A percentile compares a stretch with the other conserved stretches of the same genome.
These are phyloP conservation scores for Rubroboletus pulcherrimus DNA, from an alignment of 768 basidiomycete species.

Conservation along the genomic window DNA sequence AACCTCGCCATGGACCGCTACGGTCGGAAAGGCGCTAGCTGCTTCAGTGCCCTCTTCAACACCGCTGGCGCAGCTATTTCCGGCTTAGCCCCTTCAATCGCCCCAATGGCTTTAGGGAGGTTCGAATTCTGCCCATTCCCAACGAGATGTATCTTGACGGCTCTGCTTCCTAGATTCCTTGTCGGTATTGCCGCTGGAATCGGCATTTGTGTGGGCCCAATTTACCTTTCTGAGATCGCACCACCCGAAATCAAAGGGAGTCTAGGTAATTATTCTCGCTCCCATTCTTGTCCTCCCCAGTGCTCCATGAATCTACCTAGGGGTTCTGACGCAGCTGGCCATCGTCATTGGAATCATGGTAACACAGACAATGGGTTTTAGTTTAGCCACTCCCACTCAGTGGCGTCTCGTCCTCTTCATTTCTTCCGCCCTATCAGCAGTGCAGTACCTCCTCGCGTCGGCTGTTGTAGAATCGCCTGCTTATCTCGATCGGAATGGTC, in stretches of 20 bases:
- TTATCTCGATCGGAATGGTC: slow-evolving; percentile 54
- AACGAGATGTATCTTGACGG: not conserved
- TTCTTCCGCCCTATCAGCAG: slow-evolving; percentile 51
- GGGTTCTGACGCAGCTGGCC: slow-evolving; percentile 75
- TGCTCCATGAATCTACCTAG: slow-evolving; percentile 32
- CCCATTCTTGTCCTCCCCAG: not conserved
- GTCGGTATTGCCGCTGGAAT: slow-evolving; percentile 71
- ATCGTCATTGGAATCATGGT: slow-evolving; percentile 85
- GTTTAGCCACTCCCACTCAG: slow-evolving; percentile 57
- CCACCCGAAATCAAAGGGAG: slow-evolving; percentile 72
- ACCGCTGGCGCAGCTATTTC: slow-evolving; percentile 63
- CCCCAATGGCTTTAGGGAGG: slow-evolving; percentile 63
- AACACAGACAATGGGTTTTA: slow-evolving; percentile 76
- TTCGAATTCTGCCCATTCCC: slow-evolving; percentile 26
- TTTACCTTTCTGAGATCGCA: slow-evolving; percentile 83
- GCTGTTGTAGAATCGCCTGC: slow-evolving; percentile 68
- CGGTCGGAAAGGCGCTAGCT: slow-evolving; percentile 68
- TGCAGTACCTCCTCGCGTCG: slow-evolving; percentile 54
- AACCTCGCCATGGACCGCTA: slow-evolving; percentile 64
- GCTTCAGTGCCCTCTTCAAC: slow-evolving; percentile 53
- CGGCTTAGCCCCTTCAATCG: slow-evolving; percentile 54
- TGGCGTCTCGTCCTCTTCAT: slow-evolving; percentile 73
- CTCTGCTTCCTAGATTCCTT: slow-evolving; percentile 42
- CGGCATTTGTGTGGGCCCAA: slow-evolving; percentile 75
- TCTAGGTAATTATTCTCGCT: slow-evolving; percentile 52